Percentiles rank a stretch among this genome's conserved stretches.
Conservation (phyloP, 2,329 filamentous ascomycete genomes). For the Sclerotinia sclerotiorum region DNA sequence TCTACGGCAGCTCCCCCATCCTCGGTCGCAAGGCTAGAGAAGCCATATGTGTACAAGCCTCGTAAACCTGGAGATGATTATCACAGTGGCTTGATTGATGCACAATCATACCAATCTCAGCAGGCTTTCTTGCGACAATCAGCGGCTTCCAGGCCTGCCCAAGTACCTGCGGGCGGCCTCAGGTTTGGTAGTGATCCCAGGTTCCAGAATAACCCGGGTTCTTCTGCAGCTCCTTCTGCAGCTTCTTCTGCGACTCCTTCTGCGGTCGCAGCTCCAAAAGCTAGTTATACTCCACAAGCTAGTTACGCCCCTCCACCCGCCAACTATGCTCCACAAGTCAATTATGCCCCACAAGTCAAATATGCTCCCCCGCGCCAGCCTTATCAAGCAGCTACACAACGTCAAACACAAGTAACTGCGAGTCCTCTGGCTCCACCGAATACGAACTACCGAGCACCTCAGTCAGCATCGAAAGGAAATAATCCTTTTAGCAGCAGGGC, state of each 20-base stretch:
- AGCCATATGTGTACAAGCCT: slow-evolving; percentile 57
- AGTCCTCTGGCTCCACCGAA: slow-evolving; percentile 27
- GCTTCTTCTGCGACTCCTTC: slow-evolving; percentile 9
- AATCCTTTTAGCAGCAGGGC: slow-evolving; percentile 35
- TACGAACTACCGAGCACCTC: slow-evolving; percentile 28
- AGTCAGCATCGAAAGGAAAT: slow-evolving; percentile 27
- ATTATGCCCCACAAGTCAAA: slow-evolving; percentile 15
- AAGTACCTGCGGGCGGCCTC: slow-evolving; percentile 30
- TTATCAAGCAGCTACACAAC: slow-evolving; percentile 13
- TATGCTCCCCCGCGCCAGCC: slow-evolving; percentile 21
- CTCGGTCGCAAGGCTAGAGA: slow-evolving; percentile 42
- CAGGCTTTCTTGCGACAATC: slow-evolving; percentile 40
- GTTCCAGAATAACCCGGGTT: slow-evolving; percentile 26
- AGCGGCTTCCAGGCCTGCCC: slow-evolving; percentile 24
- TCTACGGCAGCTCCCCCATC: slow-evolving; percentile 28
- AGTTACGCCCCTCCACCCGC: background rate
- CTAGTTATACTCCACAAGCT: background rate
- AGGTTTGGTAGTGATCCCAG: slow-evolving; percentile 39
- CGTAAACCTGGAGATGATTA: slow-evolving; percentile 30
- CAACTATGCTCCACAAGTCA: background rate
- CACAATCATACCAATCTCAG: slow-evolving; percentile 39
- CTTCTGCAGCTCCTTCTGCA: slow-evolving; percentile 11
- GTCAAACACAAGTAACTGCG: slow-evolving; percentile 4
- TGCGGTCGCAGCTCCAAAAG: background rate
- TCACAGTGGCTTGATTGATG: slow-evolving; percentile 36